These are phyloP conservation scores for Fistulifera pelliculosa DNA, from an alignment of 108 stramenopile species.

Conservation along the genomic window DNA sequence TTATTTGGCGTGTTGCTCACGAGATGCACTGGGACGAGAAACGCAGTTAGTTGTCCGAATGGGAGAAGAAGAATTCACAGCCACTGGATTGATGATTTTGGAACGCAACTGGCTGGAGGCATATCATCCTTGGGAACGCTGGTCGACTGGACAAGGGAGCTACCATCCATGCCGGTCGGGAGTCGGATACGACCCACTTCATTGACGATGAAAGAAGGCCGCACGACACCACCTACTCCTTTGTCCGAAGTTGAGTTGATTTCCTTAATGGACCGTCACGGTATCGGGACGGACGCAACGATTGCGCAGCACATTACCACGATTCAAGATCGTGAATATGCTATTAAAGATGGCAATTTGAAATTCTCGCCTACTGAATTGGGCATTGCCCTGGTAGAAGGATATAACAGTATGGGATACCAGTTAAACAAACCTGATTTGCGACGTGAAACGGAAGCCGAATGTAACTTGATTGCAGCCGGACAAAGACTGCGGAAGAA, in stretches of 20 bases:
- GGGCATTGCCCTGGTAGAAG: constrained; percentile 87
- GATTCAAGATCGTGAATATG: constrained; percentile 78
- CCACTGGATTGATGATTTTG: constrained; percentile 80
- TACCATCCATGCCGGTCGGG: constrained; percentile 59
- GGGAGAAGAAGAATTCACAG: constrained; percentile 71
- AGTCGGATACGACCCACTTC: constrained; percentile 63
- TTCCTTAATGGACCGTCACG: constrained; percentile 76
- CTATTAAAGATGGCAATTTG: constrained; percentile 65
- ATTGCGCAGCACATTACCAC: constrained; percentile 84
- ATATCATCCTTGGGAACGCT: constrained; percentile 85
- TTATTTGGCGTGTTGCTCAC: constrained; percentile 96
- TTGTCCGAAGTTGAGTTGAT: constrained; percentile 77
- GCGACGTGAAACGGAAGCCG: constrained; percentile 72
- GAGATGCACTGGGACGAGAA: constrained; percentile 88
- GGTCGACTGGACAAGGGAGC: constrained; percentile 83
- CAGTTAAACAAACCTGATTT: constrained; percentile 90
- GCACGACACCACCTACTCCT: constrained; percentile 57
- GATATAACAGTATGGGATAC: constrained; percentile 93
- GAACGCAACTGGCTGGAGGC: constrained; percentile 87
- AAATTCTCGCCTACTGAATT: constrained; percentile 74
- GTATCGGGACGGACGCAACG: constrained; percentile 94
- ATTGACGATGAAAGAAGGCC: constrained; percentile 66
- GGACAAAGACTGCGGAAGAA: constrained; percentile 68
- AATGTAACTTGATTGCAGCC: constrained; percentile 71
- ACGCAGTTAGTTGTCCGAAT: constrained; percentile 76